Percentiles rank a stretch among this genome's conserved stretches.
These are phyloP conservation scores for Aureobasidium sp. DNA, from an alignment of 2,329 filamentous ascomycete species.

Conservation along the genomic window DNA sequence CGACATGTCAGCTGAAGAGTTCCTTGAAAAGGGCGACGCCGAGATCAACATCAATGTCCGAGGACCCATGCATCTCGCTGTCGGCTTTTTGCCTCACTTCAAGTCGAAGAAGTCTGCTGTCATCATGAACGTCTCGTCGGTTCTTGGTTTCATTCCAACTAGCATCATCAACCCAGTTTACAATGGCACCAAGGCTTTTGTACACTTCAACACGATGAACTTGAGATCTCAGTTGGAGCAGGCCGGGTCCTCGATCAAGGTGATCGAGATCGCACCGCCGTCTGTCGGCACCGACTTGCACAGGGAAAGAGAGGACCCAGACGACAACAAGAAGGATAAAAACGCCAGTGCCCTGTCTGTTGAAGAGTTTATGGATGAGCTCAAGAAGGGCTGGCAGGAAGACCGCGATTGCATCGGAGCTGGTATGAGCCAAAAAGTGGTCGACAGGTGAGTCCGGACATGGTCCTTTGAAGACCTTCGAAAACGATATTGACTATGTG, in stretches of 20 bases:
- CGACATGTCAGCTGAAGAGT: constrained; percentile 31
- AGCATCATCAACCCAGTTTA: constrained; percentile 52
- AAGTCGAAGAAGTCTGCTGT: constrained; percentile 35
- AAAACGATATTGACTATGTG: neutral
- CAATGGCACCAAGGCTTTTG: constrained; percentile 53
- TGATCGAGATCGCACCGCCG: constrained; percentile 45
- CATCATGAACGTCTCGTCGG: constrained; percentile 50
- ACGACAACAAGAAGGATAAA: constrained; percentile 55
- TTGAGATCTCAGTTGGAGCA: constrained; percentile 45
- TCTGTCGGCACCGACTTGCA: constrained; percentile 45
- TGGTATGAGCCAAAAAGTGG: constrained; percentile 36
- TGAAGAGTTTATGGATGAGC: constrained; percentile 49
- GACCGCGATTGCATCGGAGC: constrained; percentile 46
- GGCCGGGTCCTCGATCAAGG: constrained; percentile 35
- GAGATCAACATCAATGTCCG: constrained; percentile 54
- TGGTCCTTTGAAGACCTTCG: neutral
- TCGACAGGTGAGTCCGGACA: constrained; percentile 27
- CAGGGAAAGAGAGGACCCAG: constrained; percentile 48
- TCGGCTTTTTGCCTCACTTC: constrained; percentile 46
- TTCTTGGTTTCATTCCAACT: constrained; percentile 48
- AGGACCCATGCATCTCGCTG: constrained; percentile 50
- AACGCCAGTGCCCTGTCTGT: constrained; percentile 42
- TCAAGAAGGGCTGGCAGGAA: constrained; percentile 39
- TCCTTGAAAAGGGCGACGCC: constrained; percentile 47
- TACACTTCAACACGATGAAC: constrained; percentile 52